Evolutionary conservation across 192 early-diverging fungal genomes (phyloP), one percentile per base, ranked within the genome.

Genomic region (Ambispora gerdemannii): DNA sequence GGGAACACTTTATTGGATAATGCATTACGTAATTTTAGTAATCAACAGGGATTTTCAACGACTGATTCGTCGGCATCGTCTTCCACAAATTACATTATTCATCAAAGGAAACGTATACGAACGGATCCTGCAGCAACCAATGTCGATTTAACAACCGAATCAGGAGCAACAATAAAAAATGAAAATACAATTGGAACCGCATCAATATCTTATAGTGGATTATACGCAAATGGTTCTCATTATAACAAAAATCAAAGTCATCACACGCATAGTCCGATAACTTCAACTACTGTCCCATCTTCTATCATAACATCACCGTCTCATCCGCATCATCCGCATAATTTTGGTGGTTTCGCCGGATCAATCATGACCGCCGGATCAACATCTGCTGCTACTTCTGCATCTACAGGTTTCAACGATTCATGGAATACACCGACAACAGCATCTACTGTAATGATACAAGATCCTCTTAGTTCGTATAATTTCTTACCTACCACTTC

Each of bases 381-480:
- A 27, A 49, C 27, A 13, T 10, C 47, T 34, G 22, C 15, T 55
- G 35, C n/a, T 33, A 1, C 66, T 53, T 50, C 50, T 25, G 6
- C 66, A 17, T 24, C 15, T 55, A 49, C 63, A 35, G 50, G 30
- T 30, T 67, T 53, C 30, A 67, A 35, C n/a, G 66, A 67, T 15
- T 34, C 50, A n/a, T 67, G 65, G 65, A 35, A 36, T 22, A 7
- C 8, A 56, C 8, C 53, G 7, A 53, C 65, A 0, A 53, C 65
- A 7, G 15, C 65, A 7, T n/a, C n/a, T n/a, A n/a, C n/a, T n/a
- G 65, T 67, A 11, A 49, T 67, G 50, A 64, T 64, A 15, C 36
- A n/a, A 10, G 63, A 50, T 64, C 10, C 63, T 25, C 36, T 64
- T 25, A 64, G 24, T 64, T 27, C 63, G 27, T 34, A 35, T 62